phyloP scores from a whole-genome alignment of 192 early-diverging fungal genomes.

The Fimicolochytrium jonesii region DNA sequence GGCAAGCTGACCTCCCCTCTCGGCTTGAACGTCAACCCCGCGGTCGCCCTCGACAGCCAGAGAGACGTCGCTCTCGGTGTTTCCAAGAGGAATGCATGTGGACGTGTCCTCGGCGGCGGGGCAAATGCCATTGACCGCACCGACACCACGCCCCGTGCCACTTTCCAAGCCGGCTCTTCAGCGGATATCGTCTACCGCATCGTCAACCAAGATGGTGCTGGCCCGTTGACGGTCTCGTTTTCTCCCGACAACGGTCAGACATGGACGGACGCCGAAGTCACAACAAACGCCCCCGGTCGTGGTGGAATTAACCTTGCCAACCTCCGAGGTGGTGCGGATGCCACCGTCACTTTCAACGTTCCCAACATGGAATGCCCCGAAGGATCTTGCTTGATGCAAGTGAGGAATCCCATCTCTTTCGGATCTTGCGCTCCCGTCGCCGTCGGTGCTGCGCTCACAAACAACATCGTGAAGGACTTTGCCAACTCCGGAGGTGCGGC shows the following conservation, averaged over 20 bases:
- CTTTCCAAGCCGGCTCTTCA: slow-evolving; percentile 11
- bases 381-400: slow-evolving; percentile 16
- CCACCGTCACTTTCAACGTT: background rate
- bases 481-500: slow-evolving; percentile 11
- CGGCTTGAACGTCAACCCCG: slow-evolving; percentile 26
- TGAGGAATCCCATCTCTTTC: slow-evolving; percentile 23
- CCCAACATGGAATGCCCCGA: slow-evolving; percentile 22
- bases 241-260: slow-evolving; percentile 9
- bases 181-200: slow-evolving; percentile 5
- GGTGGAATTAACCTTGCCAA: slow-evolving; percentile 14
- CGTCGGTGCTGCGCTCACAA: slow-evolving; percentile 2
- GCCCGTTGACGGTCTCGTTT: slow-evolving; percentile 14
- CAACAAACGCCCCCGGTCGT: slow-evolving; percentile 9
- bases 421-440: slow-evolving; percentile 18
- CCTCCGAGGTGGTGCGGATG: background rate
- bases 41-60: slow-evolving; percentile 19
- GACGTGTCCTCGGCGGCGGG: background rate
- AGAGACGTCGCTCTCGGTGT: slow-evolving; percentile 26
- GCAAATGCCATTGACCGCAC: background rate
- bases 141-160: slow-evolving; percentile 12
- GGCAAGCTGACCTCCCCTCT: slow-evolving; percentile 21
- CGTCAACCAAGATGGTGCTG: slow-evolving; percentile 26
- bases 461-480: slow-evolving; percentile 3
- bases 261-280: slow-evolving; percentile 2
- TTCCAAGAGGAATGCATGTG: slow-evolving; percentile 2